Base-by-base conservation (phyloP, 2,329 filamentous ascomycete genomes). In the Claviceps spartinae region DNA sequence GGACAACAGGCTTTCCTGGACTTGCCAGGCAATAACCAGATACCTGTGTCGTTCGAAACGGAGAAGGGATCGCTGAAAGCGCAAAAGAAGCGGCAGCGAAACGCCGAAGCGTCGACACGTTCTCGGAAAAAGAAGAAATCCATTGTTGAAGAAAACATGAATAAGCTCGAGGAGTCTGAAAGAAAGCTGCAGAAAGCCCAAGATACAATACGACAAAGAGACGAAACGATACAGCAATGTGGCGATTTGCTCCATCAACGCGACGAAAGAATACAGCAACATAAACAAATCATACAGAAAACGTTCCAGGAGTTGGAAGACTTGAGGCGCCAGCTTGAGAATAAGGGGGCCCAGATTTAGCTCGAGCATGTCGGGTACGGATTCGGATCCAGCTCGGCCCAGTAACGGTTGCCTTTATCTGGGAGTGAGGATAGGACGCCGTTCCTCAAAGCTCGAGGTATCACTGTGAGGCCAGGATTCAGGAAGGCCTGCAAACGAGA, bases 91-190 rank as follows among this genome's bases (percentile, higher is more conserved):
- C 77, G 88, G 52, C 83, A 85, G 65, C 79, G 88, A 49, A 95
- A 95, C 62, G 88, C 88, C 42, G 86, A 86, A 47, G 88, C 88
- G 5, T 94, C 88, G 52, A 87, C 87, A 54, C 93, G 94, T 58
- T 79, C 88, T 52, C 81, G 83, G 62, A 78, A 89, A 54, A 82
- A 88, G 62, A 94, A 94, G 69, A 86, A 34, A 34, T 34, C 89
- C 61, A 83, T 85, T 64, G 86, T 91, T 64, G 79, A 79, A 59
- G 84, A 88, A 64, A 84, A 83, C 53, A 79, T 79, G 16, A 75
- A 77, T 51, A 83, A 78, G 48, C 82, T 91, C 56, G 75, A 85
- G 49, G 79, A 82, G 58, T 71, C 91, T 51, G 83, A 88, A 62
- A 74, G 78, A 50, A 77, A 84, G 57, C 75, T 84, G 51, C 78